Base-by-base conservation (phyloP, 768 basidiomycete genomes). In the Tricholoma hemisulphureum region DNA sequence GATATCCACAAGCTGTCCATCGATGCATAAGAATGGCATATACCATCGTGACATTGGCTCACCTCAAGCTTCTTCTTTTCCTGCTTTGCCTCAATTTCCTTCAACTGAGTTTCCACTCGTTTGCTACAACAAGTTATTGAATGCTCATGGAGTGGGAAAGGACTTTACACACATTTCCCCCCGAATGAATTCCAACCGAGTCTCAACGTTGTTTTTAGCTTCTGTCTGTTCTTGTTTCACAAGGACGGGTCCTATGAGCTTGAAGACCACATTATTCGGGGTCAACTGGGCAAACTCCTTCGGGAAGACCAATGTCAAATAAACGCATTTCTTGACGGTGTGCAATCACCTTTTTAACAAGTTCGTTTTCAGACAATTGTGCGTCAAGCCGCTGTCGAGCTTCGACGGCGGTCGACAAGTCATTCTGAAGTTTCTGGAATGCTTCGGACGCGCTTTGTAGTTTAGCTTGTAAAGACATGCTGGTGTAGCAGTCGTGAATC, bases 11-110 rank as follows among this genome's bases (percentile, higher is more conserved):
- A 91, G 77, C 89, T 91, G 18, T 29, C 61, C 51, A 58, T 66
- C 58, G 56, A 61, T 50, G 63, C 48, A 59, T 52, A 58, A 58
- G n/a, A 21, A 56, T 48, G 34, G n/a, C 43, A 51, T 46, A 60
- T 43, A 41, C 48, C 51, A 59, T 50, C 52, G 57, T 39, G 50
- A 59, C 31, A 18, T 58, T 21, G 43, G 70, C 75, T 54, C 60
- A 91, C 95, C 83, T 97, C 92, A 34, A 74, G 65, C 74, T 90
- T 94, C 75, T 91, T 93, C 67, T 84, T 86, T 63, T 95, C 92
- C 54, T 87, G 79, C 64, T 87, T 90, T 28, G 80, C 79, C 62
- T 87, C 85, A 23, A 88, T 75, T 3, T 95, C 92, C 67, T 91
- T 88, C 46, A 98, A 77, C 69, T 93, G 91, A 7, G 66, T 70